Evolutionary conservation across 768 basidiomycete species (phyloP).

Genomic region (Lentinula detonsa): DNA sequence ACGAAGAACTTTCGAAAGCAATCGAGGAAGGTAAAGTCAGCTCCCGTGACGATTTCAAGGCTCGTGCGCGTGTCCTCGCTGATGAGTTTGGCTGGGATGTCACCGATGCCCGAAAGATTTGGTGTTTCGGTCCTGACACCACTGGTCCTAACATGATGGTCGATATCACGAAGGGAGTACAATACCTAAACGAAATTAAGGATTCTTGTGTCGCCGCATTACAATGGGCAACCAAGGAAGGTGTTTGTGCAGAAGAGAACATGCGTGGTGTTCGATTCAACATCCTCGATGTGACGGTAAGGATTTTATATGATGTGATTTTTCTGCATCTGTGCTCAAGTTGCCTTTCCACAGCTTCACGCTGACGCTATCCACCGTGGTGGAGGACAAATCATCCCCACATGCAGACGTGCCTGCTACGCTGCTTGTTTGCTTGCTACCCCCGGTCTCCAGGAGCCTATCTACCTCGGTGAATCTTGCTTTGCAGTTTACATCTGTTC

Average conservation of each 20-base stretch:
- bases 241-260: constrained; percentile 93
- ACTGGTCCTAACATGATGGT: constrained; percentile 96
- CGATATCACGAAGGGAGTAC: constrained; percentile 98
- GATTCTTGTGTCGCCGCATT: constrained; percentile 98
- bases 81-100: constrained; percentile 99
- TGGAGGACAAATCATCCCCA: constrained; percentile 97
- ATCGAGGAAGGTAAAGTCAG: constrained; percentile 84
- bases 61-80: constrained; percentile 90
- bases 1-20: constrained; percentile 89
- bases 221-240: constrained; percentile 99
- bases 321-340: background rate
- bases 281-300: constrained; percentile 89
- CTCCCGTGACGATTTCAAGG: constrained; percentile 96
- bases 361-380: constrained; percentile 99
- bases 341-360: constrained; percentile 58
- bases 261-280: constrained; percentile 99
- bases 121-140: constrained; percentile 99
- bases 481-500: background rate
- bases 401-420: constrained; percentile 93
- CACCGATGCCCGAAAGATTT: constrained; percentile 98
- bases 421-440: constrained; percentile 90
- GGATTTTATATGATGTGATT: constrained; percentile 13
- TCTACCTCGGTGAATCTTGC: constrained; percentile 72
- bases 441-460: constrained; percentile 91
- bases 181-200: constrained; percentile 99